phyloP scores from a whole-genome alignment of 768 basidiomycete genomes.

The Agrocybe pediades region DNA sequence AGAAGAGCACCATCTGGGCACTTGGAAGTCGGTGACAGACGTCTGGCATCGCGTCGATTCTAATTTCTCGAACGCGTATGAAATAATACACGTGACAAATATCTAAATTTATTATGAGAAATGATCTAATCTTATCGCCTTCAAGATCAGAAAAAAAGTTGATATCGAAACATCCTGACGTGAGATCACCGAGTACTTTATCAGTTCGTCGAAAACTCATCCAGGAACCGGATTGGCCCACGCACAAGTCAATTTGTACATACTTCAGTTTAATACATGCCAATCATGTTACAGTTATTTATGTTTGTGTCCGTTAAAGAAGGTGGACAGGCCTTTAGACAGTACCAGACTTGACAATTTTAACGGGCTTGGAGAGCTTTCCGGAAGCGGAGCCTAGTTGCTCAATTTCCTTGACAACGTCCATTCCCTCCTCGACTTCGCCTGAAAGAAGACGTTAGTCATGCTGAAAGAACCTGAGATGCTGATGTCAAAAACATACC shows the following conservation, averaged over 20 bases:
- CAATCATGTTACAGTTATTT: conserved; percentile 1
- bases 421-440: conserved; percentile 68
- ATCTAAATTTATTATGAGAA: too few relatives aligned
- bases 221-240: too few relatives aligned
- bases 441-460: conserved; percentile 31
- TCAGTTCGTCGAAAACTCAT: neutral
- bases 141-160: neutral
- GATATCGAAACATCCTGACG: neutral
- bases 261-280: neutral
- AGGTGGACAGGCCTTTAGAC: conserved; percentile 26
- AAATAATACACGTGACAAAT: too few relatives aligned
- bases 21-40: too few relatives aligned
- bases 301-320: neutral
- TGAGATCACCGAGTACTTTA: neutral
- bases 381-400: conserved; percentile 38
- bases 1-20: too few relatives aligned
- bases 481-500: conserved; percentile 38
- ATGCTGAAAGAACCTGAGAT: neutral
- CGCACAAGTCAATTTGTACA: neutral
- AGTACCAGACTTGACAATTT: conserved; percentile 58
- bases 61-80: too few relatives aligned
- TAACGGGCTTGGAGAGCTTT: conserved; percentile 43
- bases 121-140: neutral
- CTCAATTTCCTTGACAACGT: conserved; percentile 52
- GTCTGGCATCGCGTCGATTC: too few relatives aligned